These are phyloP conservation scores for Sporodiniella umbellata DNA, from an alignment of 371 early-diverging fungal species.

Conservation along the genomic window DNA sequence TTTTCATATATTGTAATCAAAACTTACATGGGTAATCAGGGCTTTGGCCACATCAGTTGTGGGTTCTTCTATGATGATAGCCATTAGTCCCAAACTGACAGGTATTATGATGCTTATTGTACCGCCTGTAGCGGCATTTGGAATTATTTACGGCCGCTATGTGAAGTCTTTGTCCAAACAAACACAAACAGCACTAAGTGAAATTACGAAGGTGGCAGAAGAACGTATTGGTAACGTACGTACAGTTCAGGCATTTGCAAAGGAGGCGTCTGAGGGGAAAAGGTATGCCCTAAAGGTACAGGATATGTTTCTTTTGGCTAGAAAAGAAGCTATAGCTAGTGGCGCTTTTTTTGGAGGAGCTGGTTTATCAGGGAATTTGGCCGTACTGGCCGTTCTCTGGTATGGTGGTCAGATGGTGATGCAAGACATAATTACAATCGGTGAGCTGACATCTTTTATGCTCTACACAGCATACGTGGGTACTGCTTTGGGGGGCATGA, in stretches of 20 bases:
- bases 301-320: constrained; percentile 60
- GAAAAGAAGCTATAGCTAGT: constrained; percentile 67
- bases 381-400: constrained; percentile 72
- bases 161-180: constrained; percentile 61
- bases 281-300: constrained; percentile 54
- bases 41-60: constrained; percentile 54
- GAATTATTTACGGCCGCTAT: constrained; percentile 70
- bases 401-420: constrained; percentile 77
- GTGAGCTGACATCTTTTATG: constrained; percentile 80
- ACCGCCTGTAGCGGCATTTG: constrained; percentile 73
- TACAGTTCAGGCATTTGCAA: constrained; percentile 77
- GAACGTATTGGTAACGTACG: constrained; percentile 71
- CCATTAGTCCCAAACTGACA: constrained; percentile 65
- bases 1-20: not conserved
- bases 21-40: constrained; percentile 13
- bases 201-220: constrained; percentile 73
- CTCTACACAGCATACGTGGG: constrained; percentile 84
- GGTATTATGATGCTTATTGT: constrained; percentile 76
- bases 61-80: constrained; percentile 71
- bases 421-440: constrained; percentile 66
- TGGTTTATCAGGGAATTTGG: constrained; percentile 74
- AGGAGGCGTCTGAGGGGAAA: constrained; percentile 56
- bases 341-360: constrained; percentile 77
- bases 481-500: constrained; percentile 65
- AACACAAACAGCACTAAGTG: constrained; percentile 71